Percentiles rank a stretch among this genome's conserved stretches.
Conservation (phyloP, 2,329 filamentous ascomycete species). For the Fusarium subtropicale region DNA sequence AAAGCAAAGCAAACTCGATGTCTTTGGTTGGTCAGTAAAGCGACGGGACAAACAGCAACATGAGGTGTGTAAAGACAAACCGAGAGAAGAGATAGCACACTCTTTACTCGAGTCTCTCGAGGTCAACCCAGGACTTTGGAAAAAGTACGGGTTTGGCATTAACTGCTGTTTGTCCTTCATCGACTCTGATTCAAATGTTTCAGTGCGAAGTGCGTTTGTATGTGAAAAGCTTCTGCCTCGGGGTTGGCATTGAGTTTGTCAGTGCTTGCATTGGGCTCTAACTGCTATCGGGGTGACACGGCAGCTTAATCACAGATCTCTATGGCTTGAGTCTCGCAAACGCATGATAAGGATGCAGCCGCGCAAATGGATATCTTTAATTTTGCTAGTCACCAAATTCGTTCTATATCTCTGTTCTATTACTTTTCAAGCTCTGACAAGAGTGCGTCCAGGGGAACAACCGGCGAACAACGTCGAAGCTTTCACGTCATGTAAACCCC, state of each 20-base stretch:
- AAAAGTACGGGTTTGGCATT: not conserved
- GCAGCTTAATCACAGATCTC: not conserved
- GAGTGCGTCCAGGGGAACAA: not conserved
- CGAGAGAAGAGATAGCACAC: not conserved
- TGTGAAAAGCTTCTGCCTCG: not conserved
- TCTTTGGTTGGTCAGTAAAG: conserved; percentile 22
- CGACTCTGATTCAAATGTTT: not conserved
- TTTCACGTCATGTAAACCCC: conserved; percentile 1
- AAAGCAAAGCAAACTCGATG: not conserved
- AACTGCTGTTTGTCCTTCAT: not conserved
- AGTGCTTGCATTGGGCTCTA: not conserved
- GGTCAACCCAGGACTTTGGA: not conserved
- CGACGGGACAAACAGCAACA: conserved; percentile 11
- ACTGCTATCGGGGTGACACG: not conserved
- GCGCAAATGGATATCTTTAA: not conserved
- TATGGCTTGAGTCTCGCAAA: not conserved
- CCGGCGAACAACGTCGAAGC: not conserved
- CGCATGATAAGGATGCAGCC: not conserved
- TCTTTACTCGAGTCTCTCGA: not conserved
- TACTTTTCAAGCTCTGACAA: not conserved
- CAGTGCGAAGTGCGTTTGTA: no score
- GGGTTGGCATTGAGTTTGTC: not conserved
- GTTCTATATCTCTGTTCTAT: not conserved
- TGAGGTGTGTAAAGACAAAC: not conserved
- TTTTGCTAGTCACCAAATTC: not conserved